Percentiles rank a stretch among this genome's conserved stretches.
phyloP scores from a whole-genome alignment of 306 rosid species.

The Carpinus viminea region DNA sequence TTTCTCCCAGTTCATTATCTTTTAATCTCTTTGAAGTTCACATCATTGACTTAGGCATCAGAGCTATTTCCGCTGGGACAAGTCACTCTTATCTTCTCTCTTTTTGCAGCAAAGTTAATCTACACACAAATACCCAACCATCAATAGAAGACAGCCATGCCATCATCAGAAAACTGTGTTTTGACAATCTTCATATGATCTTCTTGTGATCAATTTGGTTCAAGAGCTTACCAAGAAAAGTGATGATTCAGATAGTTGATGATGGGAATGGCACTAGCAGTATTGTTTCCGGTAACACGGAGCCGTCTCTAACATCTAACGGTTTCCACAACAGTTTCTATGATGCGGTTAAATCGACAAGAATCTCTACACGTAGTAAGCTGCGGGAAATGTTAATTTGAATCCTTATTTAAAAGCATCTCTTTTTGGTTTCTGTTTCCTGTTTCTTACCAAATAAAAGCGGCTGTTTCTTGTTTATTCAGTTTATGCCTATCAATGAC shows the following conservation, averaged over 20 bases:
- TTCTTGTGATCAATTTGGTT: background rate
- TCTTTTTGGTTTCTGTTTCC: background rate
- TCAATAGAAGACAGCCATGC: no score
- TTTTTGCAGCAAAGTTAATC: no score
- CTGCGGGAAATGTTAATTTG: constrained; percentile 6
- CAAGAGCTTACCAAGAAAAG: background rate
- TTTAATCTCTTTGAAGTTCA: no score
- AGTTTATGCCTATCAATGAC: background rate
- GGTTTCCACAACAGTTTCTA: constrained; percentile 10
- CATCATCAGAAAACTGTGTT: no score
- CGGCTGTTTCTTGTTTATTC: background rate
- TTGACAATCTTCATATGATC: background rate
- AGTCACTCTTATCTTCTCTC: no score
- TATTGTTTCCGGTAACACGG: no score
- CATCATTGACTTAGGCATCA: no score
- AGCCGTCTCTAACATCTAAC: background rate
- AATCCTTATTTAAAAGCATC: background rate
- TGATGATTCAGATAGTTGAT: background rate
- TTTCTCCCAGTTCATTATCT: no score
- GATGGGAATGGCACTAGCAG: background rate
- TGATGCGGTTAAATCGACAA: constrained; percentile 29
- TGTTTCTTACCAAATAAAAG: background rate
- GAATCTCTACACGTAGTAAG: constrained; percentile 23
- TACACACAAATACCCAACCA: no score
- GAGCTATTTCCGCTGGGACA: no score